Conservation (phyloP, 78 protist species). For the Dictyostelium brefeldianum region DNA sequence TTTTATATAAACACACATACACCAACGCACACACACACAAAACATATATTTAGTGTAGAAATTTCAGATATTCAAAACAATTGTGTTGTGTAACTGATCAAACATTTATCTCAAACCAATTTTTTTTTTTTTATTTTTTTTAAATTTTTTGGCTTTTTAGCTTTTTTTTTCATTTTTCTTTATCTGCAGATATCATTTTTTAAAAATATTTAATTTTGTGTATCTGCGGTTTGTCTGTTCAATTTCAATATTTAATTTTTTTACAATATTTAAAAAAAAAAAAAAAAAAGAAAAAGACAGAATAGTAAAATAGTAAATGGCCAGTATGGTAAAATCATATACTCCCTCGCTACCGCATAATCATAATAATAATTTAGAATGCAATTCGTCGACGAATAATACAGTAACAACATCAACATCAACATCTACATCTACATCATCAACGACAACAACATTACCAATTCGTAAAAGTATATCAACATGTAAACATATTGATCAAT, state of each 20-base stretch:
- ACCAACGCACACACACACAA: too few species aligned
- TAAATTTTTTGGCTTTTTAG: too few species aligned
- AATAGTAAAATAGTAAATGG: background rate
- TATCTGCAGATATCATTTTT: too few species aligned
- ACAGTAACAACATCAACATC: background rate
- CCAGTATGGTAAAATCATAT: slow-evolving; percentile 14
- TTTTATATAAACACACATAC: too few species aligned
- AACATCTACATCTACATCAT: background rate
- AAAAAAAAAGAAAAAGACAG: background rate
- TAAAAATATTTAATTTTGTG: too few species aligned
- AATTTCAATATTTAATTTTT: background rate
- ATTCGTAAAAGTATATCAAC: slow-evolving; percentile 13
- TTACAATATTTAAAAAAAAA: background rate
- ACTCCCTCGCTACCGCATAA: background rate
- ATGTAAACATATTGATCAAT: slow-evolving; percentile 38
- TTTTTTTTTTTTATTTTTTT: too few species aligned
- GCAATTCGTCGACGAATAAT: background rate
- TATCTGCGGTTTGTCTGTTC: too few species aligned
- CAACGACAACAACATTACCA: background rate
- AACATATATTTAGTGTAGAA: too few species aligned
- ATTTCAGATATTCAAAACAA: too few species aligned
- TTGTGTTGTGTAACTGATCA: too few species aligned
- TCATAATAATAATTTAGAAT: background rate
- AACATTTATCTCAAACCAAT: too few species aligned
- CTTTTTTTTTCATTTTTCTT: too few species aligned